phyloP scores from a whole-genome alignment of 768 basidiomycete species.

The Mrakia gelida region DNA sequence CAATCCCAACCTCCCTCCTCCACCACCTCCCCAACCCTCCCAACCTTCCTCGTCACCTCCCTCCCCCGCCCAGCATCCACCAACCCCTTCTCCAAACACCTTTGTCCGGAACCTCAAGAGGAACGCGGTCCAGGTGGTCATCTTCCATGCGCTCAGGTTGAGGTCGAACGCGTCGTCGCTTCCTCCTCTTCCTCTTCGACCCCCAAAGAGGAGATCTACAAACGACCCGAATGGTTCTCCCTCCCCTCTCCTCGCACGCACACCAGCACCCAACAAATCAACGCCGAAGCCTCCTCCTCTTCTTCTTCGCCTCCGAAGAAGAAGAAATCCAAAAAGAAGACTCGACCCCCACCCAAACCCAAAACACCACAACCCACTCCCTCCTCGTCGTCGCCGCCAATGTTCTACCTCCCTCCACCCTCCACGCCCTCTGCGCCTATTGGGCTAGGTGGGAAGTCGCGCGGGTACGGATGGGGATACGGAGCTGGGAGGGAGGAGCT shows the following conservation, averaged over 20 bases:
- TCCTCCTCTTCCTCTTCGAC: background rate
- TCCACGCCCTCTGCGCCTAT: background rate
- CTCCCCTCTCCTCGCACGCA: background rate
- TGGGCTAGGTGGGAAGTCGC: background rate
- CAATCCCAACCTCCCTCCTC: background rate
- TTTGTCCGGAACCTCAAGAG: background rate
- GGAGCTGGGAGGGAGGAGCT: slow-evolving; percentile 16
- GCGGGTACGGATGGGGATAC: slow-evolving; percentile 8
- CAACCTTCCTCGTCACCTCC: slow-evolving; percentile 10
- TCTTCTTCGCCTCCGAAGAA: background rate
- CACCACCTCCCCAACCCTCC: background rate
- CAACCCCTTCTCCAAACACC: background rate
- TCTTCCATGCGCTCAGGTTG: background rate
- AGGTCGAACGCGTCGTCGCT: background rate
- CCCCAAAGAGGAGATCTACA: background rate
- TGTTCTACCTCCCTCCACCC: slow-evolving; percentile 4
- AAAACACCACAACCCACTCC: background rate
- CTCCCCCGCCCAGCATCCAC: background rate
- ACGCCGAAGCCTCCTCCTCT: background rate
- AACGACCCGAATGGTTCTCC: slow-evolving; percentile 8
- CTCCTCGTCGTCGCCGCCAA: background rate
- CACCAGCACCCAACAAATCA: too few relatives aligned
- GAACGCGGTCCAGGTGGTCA: slow-evolving; percentile 6
- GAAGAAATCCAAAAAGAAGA: slow-evolving; percentile 9
- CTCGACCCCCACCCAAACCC: background rate